Base-by-base conservation (phyloP, 306 rosid species). In the Ziziphus jujuba region DNA sequence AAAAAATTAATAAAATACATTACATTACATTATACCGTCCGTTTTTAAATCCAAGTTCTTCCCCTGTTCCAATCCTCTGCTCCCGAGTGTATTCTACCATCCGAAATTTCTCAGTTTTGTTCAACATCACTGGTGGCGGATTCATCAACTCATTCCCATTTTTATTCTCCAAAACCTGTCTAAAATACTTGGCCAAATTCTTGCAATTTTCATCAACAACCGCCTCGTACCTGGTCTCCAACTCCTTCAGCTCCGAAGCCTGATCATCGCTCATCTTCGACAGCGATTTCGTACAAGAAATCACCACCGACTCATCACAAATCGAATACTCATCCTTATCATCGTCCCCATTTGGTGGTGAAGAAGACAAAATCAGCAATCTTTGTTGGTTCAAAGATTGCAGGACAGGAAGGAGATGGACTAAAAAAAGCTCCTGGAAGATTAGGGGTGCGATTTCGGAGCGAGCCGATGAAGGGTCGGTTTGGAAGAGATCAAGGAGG, bases 11-110 rank as follows among this genome's bases (percentile, higher is more conserved):
- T 20, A 38, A 21, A 56, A 52, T 48, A 68, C 5, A 47, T 36
- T 36, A 49, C 60, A 87, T 89, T 92, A 92, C 98, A 81, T 92
- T 89, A 82, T 87, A 79, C 89, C 90, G 98, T 84, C 91, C 85
- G 79, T 82, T 87, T 72, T 67, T 55, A 7, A 79, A 73, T 56
- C n/a, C 38, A 61, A 63, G 40, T 40, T 71, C 45, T 49, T 72
- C 74, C 70, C 57, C 65, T 48, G 76, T 71, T 65, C 78, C 75
- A 50, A 5, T 59, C 17, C 38, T 72, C 73, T 69, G 75, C 61
- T 20, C 54, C 19, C 61, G 61, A 40, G 10, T 28, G 17, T 61
- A 17, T 13, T 21, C 66, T 72, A 57, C 4, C 9, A 31, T 60
- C 25, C 35, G 76, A 23, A 45, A 70, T 35, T 77, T 67, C 22